Conservation (phyloP, 78 protist genomes). For the Isochrysis galbana region DNA sequence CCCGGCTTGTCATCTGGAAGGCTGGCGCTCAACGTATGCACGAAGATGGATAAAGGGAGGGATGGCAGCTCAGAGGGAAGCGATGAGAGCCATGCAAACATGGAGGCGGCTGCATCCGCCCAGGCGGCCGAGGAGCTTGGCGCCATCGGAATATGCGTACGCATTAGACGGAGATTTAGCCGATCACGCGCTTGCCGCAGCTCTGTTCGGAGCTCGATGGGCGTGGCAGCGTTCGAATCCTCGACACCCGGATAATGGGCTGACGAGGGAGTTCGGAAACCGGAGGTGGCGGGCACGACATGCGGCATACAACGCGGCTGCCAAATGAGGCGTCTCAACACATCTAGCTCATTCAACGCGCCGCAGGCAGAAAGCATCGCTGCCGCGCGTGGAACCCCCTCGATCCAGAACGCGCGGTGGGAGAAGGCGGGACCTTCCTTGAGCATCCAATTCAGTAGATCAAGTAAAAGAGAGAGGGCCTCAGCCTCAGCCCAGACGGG, state of each 20-base stretch:
- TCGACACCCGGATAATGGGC: not conserved
- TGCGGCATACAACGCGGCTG: not conserved
- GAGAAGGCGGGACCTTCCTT: not conserved
- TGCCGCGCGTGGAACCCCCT: not conserved
- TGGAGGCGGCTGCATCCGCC: not conserved
- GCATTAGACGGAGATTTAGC: not conserved
- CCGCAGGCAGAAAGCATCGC: not conserved
- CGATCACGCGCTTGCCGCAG: not conserved
- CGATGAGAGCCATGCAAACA: not conserved
- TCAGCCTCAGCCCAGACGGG: not conserved
- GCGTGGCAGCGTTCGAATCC: not conserved
- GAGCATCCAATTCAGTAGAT: not conserved
- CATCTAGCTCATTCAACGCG: not conserved
- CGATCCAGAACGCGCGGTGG: not conserved
- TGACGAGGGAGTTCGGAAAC: not conserved
- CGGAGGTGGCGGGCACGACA: not conserved
- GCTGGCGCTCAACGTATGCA: not conserved
- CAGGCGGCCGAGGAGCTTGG: not conserved
- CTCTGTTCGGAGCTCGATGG: not conserved
- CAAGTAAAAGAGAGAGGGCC: not conserved
- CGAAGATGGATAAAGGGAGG: not conserved
- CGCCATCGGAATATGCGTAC: not conserved
- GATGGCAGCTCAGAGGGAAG: not conserved
- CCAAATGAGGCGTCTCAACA: not conserved
- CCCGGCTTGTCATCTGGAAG: too few relatives aligned